Percentiles rank a stretch among this genome's conserved stretches.
phyloP scores from a whole-genome alignment of 2,329 filamentous ascomycete species.

The Colletotrichum eremochloae region DNA sequence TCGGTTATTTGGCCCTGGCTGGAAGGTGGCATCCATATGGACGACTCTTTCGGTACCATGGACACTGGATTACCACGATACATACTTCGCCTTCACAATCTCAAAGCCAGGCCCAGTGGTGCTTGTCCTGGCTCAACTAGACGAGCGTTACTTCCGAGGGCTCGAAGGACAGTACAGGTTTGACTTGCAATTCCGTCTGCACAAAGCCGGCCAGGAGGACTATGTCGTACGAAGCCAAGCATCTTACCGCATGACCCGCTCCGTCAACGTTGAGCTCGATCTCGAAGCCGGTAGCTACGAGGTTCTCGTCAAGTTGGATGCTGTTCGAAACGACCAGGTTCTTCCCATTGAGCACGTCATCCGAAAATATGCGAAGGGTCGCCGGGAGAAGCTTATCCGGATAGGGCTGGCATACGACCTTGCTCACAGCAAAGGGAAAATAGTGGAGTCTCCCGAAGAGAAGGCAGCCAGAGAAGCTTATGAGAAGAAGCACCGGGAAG shows the following conservation, averaged over 20 bases:
- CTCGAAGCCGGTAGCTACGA: constrained; percentile 82
- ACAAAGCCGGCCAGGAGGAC: constrained; percentile 63
- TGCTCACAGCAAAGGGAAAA: constrained; percentile 74
- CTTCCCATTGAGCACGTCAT: constrained; percentile 75
- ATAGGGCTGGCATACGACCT: constrained; percentile 80
- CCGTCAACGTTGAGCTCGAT: constrained; percentile 81
- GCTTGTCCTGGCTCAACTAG: constrained; percentile 69
- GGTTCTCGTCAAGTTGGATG: constrained; percentile 81
- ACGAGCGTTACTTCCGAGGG: constrained; percentile 69
- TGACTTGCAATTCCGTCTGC: constrained; percentile 66
- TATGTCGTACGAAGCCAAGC: constrained; percentile 68
- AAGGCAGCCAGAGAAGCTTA: constrained; percentile 61
- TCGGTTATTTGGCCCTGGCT: constrained; percentile 64
- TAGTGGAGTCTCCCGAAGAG: constrained; percentile 63
- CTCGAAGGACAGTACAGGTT: constrained; percentile 70
- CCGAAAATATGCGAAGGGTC: constrained; percentile 70
- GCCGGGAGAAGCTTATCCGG: constrained; percentile 78
- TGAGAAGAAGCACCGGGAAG: constrained; percentile 58
- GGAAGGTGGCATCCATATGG: constrained; percentile 63
- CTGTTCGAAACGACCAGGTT: constrained; percentile 67
- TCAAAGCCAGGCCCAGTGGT: constrained; percentile 64
- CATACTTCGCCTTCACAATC: constrained; percentile 65
- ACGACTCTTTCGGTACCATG: constrained; percentile 68
- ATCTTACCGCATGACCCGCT: constrained; percentile 75
- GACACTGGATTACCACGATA: constrained; percentile 68